Base-by-base conservation (phyloP, 2,329 filamentous ascomycete species). In the Arthroderma uncinatum region DNA sequence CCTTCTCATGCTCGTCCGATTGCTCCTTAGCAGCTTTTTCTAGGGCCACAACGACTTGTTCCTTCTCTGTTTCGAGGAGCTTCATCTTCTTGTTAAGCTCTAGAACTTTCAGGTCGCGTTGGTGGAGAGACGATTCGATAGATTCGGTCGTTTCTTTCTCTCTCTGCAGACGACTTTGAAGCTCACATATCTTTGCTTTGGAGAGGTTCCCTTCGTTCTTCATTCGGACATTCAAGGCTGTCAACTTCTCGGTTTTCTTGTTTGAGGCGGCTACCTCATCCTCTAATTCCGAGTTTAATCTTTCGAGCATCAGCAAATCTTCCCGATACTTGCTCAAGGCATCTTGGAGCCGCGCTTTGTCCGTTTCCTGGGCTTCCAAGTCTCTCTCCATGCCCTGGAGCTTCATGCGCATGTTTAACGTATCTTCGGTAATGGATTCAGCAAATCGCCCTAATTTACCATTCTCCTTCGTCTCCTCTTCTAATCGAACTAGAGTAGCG, bases 281-380 rank as follows among this genome's bases (percentile, higher is more conserved):
- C 59, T 78, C 76, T 21, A 76, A 62, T 33, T 66, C 63, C 10
- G 64, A 68, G 52, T 78, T 70, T 9, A 78, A 65, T 7, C 63
- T 58, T 62, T 78, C 75, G 2, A 77, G 65, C 21, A 67, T 65
- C 56, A 68, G 71, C 37, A 75, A 67, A 56, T 78, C 76, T 23
- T 67, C 60, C 25, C 70, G 70, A 59, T 78, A 78, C 52, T 71
- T 73, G 39, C 70, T 67, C 8, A 78, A 66, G 9, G 74, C 73
- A 30, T 65, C 63, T 21, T 71, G 73, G 25, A 78, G 66, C 59
- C 70, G 69, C 40, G 67, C 64, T 59, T 76, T 73, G 54, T 74
- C 71, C 30, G 71, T 61, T 14, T 67, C 68, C 54, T 76, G 70
- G 50, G 75, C 70, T 6, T 70, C 61, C 23, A 68, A 64, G 60